A percentile compares a stretch with the other conserved stretches of the same genome.
phyloP scores from a whole-genome alignment of 1,139 yeast genomes.

The Blastobotrys elegans region DNA sequence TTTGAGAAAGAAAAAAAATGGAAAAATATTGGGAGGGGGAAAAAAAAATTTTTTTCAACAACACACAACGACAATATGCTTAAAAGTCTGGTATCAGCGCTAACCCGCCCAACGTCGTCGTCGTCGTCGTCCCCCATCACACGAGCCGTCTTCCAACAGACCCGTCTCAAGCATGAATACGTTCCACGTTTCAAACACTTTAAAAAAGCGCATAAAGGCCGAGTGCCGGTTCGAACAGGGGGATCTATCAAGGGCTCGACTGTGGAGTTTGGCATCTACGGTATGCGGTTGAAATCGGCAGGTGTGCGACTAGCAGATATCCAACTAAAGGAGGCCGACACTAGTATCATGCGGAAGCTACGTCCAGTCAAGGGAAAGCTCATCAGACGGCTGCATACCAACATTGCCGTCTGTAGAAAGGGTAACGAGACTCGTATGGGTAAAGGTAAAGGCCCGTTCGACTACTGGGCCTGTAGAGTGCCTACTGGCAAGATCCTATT shows the following conservation, averaged over 20 bases:
- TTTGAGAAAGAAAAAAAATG: neutral
- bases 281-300: conserved; percentile 78
- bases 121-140: neutral
- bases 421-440: conserved; percentile 99
- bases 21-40: neutral
- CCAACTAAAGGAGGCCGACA: conserved; percentile 88
- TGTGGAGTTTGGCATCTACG: conserved; percentile 75
- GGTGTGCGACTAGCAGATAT: conserved; percentile 86
- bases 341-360: conserved; percentile 73
- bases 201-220: conserved; percentile 82
- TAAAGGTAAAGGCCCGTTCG: conserved; percentile 97
- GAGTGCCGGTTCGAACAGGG: conserved; percentile 92
- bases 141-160: conserved; percentile 15
- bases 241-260: conserved; percentile 89
- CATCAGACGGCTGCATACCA: conserved; percentile 77
- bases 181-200: conserved; percentile 64
- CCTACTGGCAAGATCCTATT: conserved; percentile 92
- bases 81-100: neutral
- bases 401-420: conserved; percentile 87
- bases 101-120: neutral
- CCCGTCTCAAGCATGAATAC: conserved; percentile 73
- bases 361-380: conserved; percentile 66
- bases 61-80: neutral
- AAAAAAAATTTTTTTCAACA: neutral
- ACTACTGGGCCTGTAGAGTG: conserved; percentile 94